These are phyloP conservation scores for Ogataea trehaloabstinens DNA, from an alignment of 805 yeast species.

Conservation along the genomic window DNA sequence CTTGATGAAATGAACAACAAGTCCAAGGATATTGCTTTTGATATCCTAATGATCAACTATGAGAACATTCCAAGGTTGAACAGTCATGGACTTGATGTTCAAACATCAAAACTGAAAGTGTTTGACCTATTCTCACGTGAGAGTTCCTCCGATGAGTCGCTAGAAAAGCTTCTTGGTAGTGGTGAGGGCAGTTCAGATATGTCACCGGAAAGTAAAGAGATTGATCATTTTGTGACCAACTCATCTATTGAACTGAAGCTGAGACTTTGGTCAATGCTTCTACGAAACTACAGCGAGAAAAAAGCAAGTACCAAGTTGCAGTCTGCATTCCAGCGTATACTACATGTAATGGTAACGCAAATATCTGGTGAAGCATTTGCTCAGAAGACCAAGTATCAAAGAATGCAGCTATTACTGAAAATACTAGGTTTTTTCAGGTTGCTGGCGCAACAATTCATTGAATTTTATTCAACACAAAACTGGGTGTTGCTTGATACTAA, in stretches of 20 bases:
- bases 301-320: constrained; percentile 36
- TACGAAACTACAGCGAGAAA: constrained; percentile 48
- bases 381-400: constrained; percentile 27
- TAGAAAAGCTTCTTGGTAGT: constrained; percentile 26
- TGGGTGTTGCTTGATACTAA: constrained; percentile 33
- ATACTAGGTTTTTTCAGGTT: constrained; percentile 54
- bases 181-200: constrained; percentile 30
- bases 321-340: constrained; percentile 49
- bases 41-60: constrained; percentile 55
- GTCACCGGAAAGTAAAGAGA: constrained; percentile 45
- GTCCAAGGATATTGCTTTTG: constrained; percentile 20
- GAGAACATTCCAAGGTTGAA: constrained; percentile 57
- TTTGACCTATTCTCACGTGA: constrained; percentile 63
- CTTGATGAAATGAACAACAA: constrained; percentile 26
- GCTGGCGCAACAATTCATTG: constrained; percentile 40
- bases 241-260: constrained; percentile 68
- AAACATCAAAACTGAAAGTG: constrained; percentile 69
- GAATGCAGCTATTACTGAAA: constrained; percentile 44
- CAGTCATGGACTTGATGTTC: constrained; percentile 48
- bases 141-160: constrained; percentile 24
- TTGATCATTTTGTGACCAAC: constrained; percentile 55
- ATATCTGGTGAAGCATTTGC: constrained; percentile 27
- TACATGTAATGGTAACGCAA: constrained; percentile 44
- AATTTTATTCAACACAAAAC: constrained; percentile 22
- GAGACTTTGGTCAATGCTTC: constrained; percentile 71